Evolutionary conservation across 1,139 yeast species (phyloP), one percentile per base, ranked within the genome.

Genomic region (Pichia sp.): DNA sequence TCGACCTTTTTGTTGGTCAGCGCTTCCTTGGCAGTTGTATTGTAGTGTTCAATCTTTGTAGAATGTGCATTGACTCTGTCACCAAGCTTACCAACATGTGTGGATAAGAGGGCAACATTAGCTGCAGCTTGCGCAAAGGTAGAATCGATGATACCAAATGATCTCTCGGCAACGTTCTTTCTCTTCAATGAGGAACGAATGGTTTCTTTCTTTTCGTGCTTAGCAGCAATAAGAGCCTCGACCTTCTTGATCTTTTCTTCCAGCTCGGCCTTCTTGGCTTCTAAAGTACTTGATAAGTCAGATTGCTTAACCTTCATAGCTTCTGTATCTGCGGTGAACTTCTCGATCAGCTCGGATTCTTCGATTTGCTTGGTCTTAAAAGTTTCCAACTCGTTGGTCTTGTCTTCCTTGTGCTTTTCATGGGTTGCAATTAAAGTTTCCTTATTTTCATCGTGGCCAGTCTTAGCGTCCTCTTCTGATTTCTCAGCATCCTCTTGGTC

Each of bases 401-500:
- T 73, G 39, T 72, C 66, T 22, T 66, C 66, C 39, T 62, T 66
- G 49, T 69, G 61, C 45, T 69, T 68, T 29, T 62, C 74, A 41
- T 69, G 72, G 47, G 68, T 69, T 48, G 60, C 61, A 30, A 56
- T 44, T 38, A 71, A 56, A 23, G 64, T 63, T 39, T 67, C 72
- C 52, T 68, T 69, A 48, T 70, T 72, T 19, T 55, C 54, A 12
- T 47, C 62, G 48, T 73, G 79, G 40, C 67, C 60, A 38, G 60
- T 71, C 32, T 63, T 66, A 5, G 77, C 75, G 39, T 63, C 60
- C 17, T 50, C 48, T 56, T 73, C 78, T 39, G 74, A 67, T 22
- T 62, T 61, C 35, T 59, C 67, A 39, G 56, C 71, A 38, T 72
- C 74, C 5, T 53, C 56, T 32, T 60, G 63, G 37, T 74, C 74